A percentile compares a stretch with the other conserved stretches of the same genome.
Conservation (phyloP, 139 green algal species). For the Gonium pectorale region DNA sequence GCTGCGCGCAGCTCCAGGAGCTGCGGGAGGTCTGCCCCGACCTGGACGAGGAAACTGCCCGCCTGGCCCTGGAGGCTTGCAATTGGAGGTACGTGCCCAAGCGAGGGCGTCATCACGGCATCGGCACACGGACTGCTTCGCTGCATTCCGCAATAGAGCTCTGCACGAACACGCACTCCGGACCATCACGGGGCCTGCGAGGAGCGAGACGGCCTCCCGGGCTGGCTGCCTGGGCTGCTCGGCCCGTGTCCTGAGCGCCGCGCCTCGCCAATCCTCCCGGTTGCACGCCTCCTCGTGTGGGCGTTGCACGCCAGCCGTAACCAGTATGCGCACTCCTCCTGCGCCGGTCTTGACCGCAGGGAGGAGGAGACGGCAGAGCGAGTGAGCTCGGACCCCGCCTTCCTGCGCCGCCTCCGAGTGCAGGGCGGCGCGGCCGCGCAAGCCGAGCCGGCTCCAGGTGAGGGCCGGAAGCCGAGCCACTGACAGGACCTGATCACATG, state of each 20-base stretch:
- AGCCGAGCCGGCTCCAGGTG: constrained; percentile 1
- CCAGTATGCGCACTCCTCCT: neutral
- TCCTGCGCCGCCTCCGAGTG: constrained; percentile 54
- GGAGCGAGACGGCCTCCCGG: no score
- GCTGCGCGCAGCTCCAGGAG: constrained; percentile 62
- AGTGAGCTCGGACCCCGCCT: constrained; percentile 68
- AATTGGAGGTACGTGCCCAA: constrained; percentile 70
- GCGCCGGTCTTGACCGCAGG: constrained; percentile 37
- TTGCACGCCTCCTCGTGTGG: no score
- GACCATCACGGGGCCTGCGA: no score
- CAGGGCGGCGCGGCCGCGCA: neutral
- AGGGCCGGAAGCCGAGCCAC: no score
- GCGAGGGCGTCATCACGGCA: neutral
- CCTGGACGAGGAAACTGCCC: constrained; percentile 68
- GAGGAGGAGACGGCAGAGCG: constrained; percentile 75
- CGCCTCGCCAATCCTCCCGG: no score
- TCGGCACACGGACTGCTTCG: neutral
- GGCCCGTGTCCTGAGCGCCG: no score
- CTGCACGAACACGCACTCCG: no score
- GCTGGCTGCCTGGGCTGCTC: no score
- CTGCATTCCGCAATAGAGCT: no score
- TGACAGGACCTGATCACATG: no score
- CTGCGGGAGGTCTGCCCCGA: constrained; percentile 75
- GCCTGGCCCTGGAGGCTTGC: constrained; percentile 72
- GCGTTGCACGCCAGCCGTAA: neutral